phyloP scores from a whole-genome alignment of 1,284 basidiomycete genomes.

The Puccinia polysora region DNA sequence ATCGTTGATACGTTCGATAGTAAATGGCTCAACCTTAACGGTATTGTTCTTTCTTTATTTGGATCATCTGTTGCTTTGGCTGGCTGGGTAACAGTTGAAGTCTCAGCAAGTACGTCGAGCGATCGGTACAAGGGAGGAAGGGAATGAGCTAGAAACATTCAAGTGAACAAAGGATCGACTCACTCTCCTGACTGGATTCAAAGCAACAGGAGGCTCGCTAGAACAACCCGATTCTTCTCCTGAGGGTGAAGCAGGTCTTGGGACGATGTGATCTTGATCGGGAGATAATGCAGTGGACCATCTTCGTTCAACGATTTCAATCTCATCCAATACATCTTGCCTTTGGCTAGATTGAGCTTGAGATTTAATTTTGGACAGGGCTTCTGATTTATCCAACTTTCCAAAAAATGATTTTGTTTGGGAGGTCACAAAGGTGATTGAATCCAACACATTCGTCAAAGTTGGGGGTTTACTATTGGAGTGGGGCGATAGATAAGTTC shows the following conservation, averaged over 20 bases:
- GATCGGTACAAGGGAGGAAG: too few species aligned
- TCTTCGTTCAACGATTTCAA: slow-evolving; percentile 8
- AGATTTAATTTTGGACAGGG: slow-evolving; percentile 10
- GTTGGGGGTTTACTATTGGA: slow-evolving; percentile 22
- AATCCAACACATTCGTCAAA: slow-evolving; percentile 22
- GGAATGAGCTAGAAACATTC: not conserved
- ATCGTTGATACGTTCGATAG: slow-evolving; percentile 39
- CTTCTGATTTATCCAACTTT: slow-evolving; percentile 18
- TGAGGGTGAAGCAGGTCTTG: not conserved
- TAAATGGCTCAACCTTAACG: slow-evolving; percentile 31
- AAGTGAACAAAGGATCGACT: not conserved
- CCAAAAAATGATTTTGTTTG: slow-evolving; percentile 40
- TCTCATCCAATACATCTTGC: slow-evolving; percentile 27
- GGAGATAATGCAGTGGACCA: slow-evolving; percentile 7
- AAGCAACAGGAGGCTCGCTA: not conserved
- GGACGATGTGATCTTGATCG: not conserved
- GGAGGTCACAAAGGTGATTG: slow-evolving; percentile 39
- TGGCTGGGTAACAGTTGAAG: too few species aligned
- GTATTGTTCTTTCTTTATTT: slow-evolving; percentile 17
- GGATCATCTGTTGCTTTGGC: slow-evolving; percentile 31
- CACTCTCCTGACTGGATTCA: slow-evolving; percentile 37
- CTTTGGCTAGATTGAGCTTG: not conserved
- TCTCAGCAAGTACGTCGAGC: too few species aligned
- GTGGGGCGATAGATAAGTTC: not conserved
- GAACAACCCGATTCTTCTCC: not conserved